Evolutionary conservation across 106 monocot species (phyloP), one percentile per base, ranked within the genome.

Genomic region (Dendrobium catenatum): DNA sequence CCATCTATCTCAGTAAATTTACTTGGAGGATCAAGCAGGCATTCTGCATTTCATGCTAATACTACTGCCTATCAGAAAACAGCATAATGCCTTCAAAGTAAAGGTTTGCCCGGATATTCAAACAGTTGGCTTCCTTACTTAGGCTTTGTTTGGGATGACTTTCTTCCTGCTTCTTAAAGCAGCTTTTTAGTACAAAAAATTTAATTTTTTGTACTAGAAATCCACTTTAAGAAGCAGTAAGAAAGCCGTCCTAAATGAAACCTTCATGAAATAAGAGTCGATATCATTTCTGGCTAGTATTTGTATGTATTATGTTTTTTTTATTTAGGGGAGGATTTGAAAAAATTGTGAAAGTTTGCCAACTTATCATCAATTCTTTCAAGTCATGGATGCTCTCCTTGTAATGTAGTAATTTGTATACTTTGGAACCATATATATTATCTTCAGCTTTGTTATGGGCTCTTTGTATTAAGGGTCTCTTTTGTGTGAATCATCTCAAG

Each of bases 1-100:
- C 54, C 86, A 17, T 55, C 48, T 0, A 67, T 85, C 20, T 86
- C 86, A 7, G 58, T 80, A 6, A 79, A 83, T 68, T 70, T 84
- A 68, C 77, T 73, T 4, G 72, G 81, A 16, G 81, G 79, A 5
- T 68, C 90, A 49, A 77, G 77, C 33, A 79, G 90, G 42, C 90
- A 83, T 73, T 87, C 90, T 51, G 84, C 90, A 43, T 90, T 90
- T 77, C 90, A 87, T 81, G 76, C 87, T n/a, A 83, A 80, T 48
- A 41, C 73, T 13, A 27, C 90, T 76, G 48, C 24, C 13, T 16
- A 26, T 51, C 49, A 76, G 49, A 76, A 51, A 49, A 42, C 49
- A 27, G 48, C 49, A 47, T 76, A 27, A 42, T 43, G 3, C 74
- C 74, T 29, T 70, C 29, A 68, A 29, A 68, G 26, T 58, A n/a